Conservation (phyloP, 1,284 basidiomycete species). For the Phellinidium pouzarii region DNA sequence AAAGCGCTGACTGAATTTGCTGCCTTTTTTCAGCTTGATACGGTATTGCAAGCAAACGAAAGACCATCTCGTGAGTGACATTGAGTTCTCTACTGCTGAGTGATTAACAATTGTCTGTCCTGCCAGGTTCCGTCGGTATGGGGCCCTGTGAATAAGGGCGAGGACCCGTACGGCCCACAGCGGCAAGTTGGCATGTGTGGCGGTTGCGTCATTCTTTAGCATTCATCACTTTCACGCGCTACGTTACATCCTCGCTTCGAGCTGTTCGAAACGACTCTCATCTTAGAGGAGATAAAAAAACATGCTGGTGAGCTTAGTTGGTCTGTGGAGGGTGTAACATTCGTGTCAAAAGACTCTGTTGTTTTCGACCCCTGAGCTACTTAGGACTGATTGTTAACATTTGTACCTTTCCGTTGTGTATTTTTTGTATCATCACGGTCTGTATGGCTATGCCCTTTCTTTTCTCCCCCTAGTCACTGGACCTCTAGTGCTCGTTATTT, state of each 20-base stretch:
- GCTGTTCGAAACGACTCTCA: neutral
- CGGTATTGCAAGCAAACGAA: constrained; percentile 68
- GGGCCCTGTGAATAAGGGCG: constrained; percentile 78
- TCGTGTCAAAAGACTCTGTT: neutral
- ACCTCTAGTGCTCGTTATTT: neutral
- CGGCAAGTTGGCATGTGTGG: constrained; percentile 14
- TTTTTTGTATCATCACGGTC: constrained; percentile 4
- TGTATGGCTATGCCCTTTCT: neutral
- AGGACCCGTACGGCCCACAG: constrained; percentile 69
- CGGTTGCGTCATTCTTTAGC: constrained; percentile 16
- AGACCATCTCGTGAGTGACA: constrained; percentile 57
- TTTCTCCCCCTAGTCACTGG: constrained; percentile 1
- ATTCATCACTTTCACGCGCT: neutral
- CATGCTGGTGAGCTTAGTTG: neutral
- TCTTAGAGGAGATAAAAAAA: neutral
- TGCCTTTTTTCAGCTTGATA: constrained; percentile 48
- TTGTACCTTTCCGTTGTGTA: neutral
- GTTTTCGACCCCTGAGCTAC: neutral
- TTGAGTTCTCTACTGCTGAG: constrained; percentile 12
- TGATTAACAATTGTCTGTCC: constrained; percentile 17
- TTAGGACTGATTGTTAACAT: neutral
- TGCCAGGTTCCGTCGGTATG: constrained; percentile 81
- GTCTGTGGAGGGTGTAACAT: neutral
- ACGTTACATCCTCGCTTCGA: neutral
- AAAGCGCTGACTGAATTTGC: neutral